phyloP scores from a whole-genome alignment of 768 basidiomycete genomes.

The Thelephora aurantiotincta region DNA sequence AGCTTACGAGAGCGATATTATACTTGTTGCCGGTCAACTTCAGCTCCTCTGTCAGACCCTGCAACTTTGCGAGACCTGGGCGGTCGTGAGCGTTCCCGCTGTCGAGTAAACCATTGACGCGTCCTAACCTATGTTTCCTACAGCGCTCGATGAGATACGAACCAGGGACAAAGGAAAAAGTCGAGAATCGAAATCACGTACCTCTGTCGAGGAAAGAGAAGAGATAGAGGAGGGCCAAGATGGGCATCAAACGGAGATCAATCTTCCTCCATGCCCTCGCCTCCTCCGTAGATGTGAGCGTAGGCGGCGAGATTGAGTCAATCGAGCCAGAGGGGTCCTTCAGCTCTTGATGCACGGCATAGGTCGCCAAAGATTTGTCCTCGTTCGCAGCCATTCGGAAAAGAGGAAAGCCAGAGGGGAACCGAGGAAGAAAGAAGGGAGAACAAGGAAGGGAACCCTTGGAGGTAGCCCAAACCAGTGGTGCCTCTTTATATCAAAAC shows the following conservation, averaged over 20 bases:
- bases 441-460: no score
- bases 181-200: slow-evolving; percentile 1
- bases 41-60: slow-evolving; percentile 16
- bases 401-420: no score
- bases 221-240: slow-evolving; percentile 18
- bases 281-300: slow-evolving; percentile 33
- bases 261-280: slow-evolving; percentile 18
- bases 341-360: no score
- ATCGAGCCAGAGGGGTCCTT: no score
- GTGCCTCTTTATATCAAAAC: no score
- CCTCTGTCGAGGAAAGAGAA: slow-evolving; percentile 17
- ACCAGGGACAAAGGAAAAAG: no score
- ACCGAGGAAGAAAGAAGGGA: no score
- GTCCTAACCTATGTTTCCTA: no score
- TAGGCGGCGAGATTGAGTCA: background rate
- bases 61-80: background rate
- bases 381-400: no score
- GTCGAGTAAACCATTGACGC: no score
- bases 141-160: background rate
- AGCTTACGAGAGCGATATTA: slow-evolving; percentile 9
- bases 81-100: background rate
- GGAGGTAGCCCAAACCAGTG: no score
- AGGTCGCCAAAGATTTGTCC: no score
- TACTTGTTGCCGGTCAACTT: slow-evolving; percentile 14
- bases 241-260: slow-evolving; percentile 17